Base-by-base conservation (phyloP, 192 early-diverging fungal species). In the Umbelopsis sp. region DNA sequence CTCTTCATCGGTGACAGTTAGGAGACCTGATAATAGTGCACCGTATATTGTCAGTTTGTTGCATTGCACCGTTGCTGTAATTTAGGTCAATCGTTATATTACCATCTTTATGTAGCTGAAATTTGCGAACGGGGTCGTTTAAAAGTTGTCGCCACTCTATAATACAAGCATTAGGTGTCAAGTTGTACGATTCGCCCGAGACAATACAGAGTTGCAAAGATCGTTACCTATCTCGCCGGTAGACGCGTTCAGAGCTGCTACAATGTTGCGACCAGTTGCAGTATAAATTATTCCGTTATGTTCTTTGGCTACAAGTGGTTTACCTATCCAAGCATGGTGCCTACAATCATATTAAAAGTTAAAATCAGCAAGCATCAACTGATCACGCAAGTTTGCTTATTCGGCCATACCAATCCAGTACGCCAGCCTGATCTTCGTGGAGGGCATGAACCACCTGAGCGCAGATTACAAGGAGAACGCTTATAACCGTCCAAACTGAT, bases 131-230 rank as follows among this genome's bases (percentile, higher is more conserved):
- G 0, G 74, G 70, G 33, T 93, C 92, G 61, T 82, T 83, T 20
- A 94, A 77, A 12, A 88, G 66, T 58, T 95, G 93, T 48, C 95
- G 85, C 95, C 95, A 97, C 41, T 79, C 85, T 89, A 78, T 3
- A 6, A 18, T 20, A 23, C 18, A 30, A 30, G 46, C 16, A 11
- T 0, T 53, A 11, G 35, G 18, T 41, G 16, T 35, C 16, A 21
- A 49, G n/a, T 49, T 48, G 16, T 30, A 55, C 18, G 46, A 49
- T 22, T 46, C 23, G 3, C 10, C 22, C 35, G 61, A 51, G 61
- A 47, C n/a, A 51, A 15, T 46, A 45, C 12, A 23, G 25, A 23
- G 45, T 65, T 33, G 64, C 37, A 47, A 47, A 9, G 21, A 41
- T 22, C 25, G 80, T 61, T 78, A 92, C 91, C 78, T 66, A 92